Evolutionary conservation across 345 rosid species (phyloP), one percentile per base, ranked within the genome.

Genomic region (Eucalyptus viminalis): DNA sequence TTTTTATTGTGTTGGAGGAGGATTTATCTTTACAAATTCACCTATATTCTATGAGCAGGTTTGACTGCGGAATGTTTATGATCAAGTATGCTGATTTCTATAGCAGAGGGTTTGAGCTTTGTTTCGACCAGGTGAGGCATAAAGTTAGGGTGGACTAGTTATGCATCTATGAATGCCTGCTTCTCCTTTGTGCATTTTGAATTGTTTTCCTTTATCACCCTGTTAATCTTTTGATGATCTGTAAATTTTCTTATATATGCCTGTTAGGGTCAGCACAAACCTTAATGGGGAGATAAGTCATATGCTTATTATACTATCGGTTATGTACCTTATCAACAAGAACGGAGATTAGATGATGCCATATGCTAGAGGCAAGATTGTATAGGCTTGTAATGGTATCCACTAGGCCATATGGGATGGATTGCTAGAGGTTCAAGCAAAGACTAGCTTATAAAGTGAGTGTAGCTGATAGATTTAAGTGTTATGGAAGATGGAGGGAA

Each of bases 61-160:
- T 91, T 90, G 99, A 98, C 89, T 98, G 99, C 51, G 99, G 99
- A 54, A 92, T 97, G 94, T 98, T 98, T 93, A 98, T 98, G 99
- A 94, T 98, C 80, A 98, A 98, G 89, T 98, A 98, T 92, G 94
- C 95, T 3, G 99, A 98, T 90, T 98, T 96, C 86, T 96, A 94
- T 91, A 96, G 99, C 94, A 94, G 99, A 94, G 99, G 96, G 15
- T 83, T 96, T 53, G 95, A 92, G 67, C 97, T 98, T 87, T 96
- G 96, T 93, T 98, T 98, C 90, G 89, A 91, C 93, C 99, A 98
- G 99, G 99, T 96, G 86, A 89, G 90, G 50, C 76, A 10, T 81
- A 8, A 81, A 10, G 27, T 11, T 40, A 44, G 47, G 5, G 2
- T 76, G 45, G 45, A 19, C 43, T 37, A 37, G 47, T 76, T 76